A percentile compares a stretch with the other conserved stretches of the same genome.
These are phyloP conservation scores for Chlorociboria aeruginascens DNA, from an alignment of 495 filamentous ascomycete genomes.

Conservation along the genomic window DNA sequence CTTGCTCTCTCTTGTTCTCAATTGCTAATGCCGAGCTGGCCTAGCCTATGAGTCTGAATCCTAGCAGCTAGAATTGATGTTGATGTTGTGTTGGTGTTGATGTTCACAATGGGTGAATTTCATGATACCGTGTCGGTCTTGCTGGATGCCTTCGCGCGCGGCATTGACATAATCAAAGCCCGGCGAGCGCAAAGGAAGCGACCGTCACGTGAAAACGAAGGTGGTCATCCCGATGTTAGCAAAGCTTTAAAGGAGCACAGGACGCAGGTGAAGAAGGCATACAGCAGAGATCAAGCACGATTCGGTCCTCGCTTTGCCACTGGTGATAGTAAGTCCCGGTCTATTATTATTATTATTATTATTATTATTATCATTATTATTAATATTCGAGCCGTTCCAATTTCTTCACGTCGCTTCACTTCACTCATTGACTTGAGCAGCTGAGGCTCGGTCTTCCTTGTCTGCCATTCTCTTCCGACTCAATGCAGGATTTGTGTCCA, in stretches of 20 bases:
- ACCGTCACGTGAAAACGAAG: constrained; percentile 7
- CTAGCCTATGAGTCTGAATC: no score
- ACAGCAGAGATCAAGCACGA: constrained; percentile 3
- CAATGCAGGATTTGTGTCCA: constrained; percentile 16
- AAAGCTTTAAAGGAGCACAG: constrained; percentile 12
- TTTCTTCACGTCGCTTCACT: no score
- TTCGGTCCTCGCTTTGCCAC: constrained; percentile 12
- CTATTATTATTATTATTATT: background rate
- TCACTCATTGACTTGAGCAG: background rate
- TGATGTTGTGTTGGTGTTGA: no score
- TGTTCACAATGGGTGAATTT: constrained; percentile 15
- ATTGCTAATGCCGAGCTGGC: no score
- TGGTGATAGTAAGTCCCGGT: constrained; percentile 15
- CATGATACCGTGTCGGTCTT: constrained; percentile 13
- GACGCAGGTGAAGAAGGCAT: constrained; percentile 13
- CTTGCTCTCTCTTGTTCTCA: no score
- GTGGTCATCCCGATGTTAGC: constrained; percentile 4
- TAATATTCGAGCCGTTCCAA: background rate
- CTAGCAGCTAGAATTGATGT: no score
- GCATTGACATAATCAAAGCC: constrained; percentile 14
- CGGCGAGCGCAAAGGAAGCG: constrained; percentile 3
- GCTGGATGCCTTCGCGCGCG: constrained; percentile 12
- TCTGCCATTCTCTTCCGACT: constrained; percentile 17
- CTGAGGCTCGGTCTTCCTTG: constrained; percentile 15
- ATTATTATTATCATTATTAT: background rate